Conservation (phyloP, 768 basidiomycete species). For the Calvatia gigantea region DNA sequence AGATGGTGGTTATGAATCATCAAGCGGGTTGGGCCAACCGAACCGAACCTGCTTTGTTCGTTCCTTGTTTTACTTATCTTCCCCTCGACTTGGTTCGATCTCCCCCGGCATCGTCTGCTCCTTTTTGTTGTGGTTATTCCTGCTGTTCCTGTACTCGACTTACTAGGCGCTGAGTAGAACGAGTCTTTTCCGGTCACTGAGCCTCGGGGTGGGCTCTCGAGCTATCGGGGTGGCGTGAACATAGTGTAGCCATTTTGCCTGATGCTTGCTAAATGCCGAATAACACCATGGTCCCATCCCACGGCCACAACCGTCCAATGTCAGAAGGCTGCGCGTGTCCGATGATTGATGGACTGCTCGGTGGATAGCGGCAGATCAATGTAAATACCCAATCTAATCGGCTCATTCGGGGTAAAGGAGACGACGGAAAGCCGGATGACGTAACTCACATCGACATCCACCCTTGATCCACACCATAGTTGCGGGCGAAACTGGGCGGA, state of each 20-base stretch:
- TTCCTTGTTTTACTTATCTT: constrained; percentile 2
- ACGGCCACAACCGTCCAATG: no score
- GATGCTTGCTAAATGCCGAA: no score
- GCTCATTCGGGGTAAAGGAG: neutral
- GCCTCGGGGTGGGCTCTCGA: no score
- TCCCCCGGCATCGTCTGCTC: neutral
- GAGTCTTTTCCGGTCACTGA: no score
- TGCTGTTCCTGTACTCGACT: neutral
- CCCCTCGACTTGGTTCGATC: neutral
- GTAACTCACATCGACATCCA: neutral
- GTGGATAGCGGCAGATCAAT: neutral
- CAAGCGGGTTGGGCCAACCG: neutral
- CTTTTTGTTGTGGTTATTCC: neutral
- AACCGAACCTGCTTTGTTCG: constrained; percentile 5
- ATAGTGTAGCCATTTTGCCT: no score
- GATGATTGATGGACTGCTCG: neutral
- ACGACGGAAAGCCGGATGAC: neutral
- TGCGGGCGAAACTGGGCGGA: neutral
- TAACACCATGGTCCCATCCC: no score
- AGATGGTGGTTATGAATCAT: no score
- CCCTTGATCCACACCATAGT: neutral
- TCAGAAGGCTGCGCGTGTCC: no score
- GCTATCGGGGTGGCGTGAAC: no score
- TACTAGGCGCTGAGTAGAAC: neutral
- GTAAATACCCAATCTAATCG: neutral